Evolutionary conservation across 2,329 filamentous ascomycete genomes (phyloP).

Genomic region (Colletotrichum destructivum): DNA sequence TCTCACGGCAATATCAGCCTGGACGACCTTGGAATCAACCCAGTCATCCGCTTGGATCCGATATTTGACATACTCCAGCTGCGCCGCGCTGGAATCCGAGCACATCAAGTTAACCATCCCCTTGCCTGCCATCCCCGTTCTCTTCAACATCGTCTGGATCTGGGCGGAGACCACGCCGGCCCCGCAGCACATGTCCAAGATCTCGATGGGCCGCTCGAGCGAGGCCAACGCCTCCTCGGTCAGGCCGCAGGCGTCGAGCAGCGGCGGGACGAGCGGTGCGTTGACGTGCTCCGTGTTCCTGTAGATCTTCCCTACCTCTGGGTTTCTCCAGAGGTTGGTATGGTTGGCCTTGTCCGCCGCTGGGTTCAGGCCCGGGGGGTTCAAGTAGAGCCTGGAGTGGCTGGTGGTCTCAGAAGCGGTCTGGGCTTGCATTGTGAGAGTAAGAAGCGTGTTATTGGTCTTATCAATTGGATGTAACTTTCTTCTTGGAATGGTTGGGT

Average conservation of each 20-base stretch:
- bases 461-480: too few relatives aligned
- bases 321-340: slow-evolving; percentile 14
- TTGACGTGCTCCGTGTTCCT: slow-evolving; percentile 16
- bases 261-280: slow-evolving; percentile 6
- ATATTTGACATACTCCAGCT: slow-evolving; percentile 13
- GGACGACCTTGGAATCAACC: neutral
- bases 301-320: slow-evolving; percentile 17
- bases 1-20: slow-evolving; percentile 3
- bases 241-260: slow-evolving; percentile 7
- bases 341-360: slow-evolving; percentile 14
- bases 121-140: neutral
- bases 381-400: too few relatives aligned
- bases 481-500: too few relatives aligned
- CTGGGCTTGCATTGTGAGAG: too few relatives aligned
- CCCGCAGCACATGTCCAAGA: slow-evolving; percentile 30
- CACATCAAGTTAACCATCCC: slow-evolving; percentile 3
- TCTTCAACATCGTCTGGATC: slow-evolving; percentile 18
- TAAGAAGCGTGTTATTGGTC: too few relatives aligned
- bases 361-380: neutral
- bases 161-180: slow-evolving; percentile 21
- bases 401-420: too few relatives aligned
- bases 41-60: slow-evolving; percentile 13
- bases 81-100: slow-evolving; percentile 25
- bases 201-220: neutral
- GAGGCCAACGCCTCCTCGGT: neutral